Evolutionary conservation across 768 basidiomycete genomes (phyloP), one percentile per base, ranked within the genome.

Genomic region (Trametes punicea): DNA sequence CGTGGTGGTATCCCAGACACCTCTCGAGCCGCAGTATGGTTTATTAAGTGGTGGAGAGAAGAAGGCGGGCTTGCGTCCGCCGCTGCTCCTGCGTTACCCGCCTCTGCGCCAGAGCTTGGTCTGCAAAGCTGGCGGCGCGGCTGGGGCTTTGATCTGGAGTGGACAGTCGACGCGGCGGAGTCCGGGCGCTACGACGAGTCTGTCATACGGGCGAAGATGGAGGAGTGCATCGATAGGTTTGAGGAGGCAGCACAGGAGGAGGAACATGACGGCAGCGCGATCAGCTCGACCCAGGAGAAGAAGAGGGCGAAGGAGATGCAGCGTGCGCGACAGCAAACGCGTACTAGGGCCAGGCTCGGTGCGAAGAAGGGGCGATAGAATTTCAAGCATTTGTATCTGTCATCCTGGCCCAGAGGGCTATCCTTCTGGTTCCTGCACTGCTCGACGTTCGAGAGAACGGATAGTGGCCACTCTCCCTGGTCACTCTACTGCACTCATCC

Each of bases 31-130:
- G 87, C 88, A 4, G 75, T 77, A 20, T 92, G 87, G 77, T 87
- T 98, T 65, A 80, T 98, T 38, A 77, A 82, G 41, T 92, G 92
- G 81, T 99, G 94, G 86, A 84, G 96, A 38, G 82, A 81, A 45
- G 81, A 87, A 62, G 89, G 88, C 49, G 79, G 84, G 6, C 72
- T 82, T 45, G 69, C 81, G 72, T 21, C 73, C 74, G 52, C 69
- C 65, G 34, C 59, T 27, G 61, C 63, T 46, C 51, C 64, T 44
- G 55, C 67, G 57, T 45, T 41, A 44, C 58, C 52, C 46, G 52
- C 41, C 25, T 33, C 18, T 29, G 27, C 42, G 6, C 21, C 39
- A 16, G 46, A 36, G 21, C 33, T 31, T 11, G 56, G 36, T 27
- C 45, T 36, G 31, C 45, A 62, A 4, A 56, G 50, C 39, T 65